Base-by-base conservation (phyloP, 495 filamentous ascomycete species). In the Aspergillus funiculosus region DNA sequence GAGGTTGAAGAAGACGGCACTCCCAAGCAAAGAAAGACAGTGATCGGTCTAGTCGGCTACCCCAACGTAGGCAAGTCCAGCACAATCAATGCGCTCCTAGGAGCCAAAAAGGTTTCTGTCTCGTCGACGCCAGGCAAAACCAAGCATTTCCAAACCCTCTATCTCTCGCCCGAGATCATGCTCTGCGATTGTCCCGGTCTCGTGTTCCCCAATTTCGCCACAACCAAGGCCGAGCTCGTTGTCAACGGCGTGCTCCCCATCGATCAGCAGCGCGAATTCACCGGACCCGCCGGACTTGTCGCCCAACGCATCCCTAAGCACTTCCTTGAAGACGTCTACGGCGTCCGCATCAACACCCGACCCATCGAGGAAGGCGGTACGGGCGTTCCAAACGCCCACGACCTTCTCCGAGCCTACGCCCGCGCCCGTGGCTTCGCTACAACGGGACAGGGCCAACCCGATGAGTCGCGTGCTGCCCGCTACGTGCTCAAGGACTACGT, bases 31-130 rank as follows among this genome's bases (percentile, higher is more conserved):
- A 34, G 52, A 8, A 96, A 91, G 62, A 83, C 87, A 13, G 78
- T 83, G 46, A 92, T 99, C 56, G 94, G 94, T 52, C 76, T 99
- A 10, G 92, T 99, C 40, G 94, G 94, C 22, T 99, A 99, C 70
- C 94, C 94, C 50, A 99, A 99, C 68, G 94, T 97, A 53, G 94
- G 94, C 58, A 99, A 99, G 66, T 97, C 94, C 5, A 95, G 88
- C 29, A 99, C 94, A 6, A 97, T 99, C 74, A 99, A 99, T 69
- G 91, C 94, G 9, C 80, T 99, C 29, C 87, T 96, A 46, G 94
- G 94, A 39, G 85, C 94, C 43, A 97, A 95, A 76, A 97, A 97
- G 68, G 94, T 99, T 4, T 96, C 91, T 2, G 94, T 99, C 29
- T 97, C 94, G 28, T 82, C 91, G 20, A 99, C 94, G 2, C 94